These are phyloP conservation scores for Pseudoperonospora humuli DNA, from an alignment of 352 stramenopile species.

Conservation along the genomic window DNA sequence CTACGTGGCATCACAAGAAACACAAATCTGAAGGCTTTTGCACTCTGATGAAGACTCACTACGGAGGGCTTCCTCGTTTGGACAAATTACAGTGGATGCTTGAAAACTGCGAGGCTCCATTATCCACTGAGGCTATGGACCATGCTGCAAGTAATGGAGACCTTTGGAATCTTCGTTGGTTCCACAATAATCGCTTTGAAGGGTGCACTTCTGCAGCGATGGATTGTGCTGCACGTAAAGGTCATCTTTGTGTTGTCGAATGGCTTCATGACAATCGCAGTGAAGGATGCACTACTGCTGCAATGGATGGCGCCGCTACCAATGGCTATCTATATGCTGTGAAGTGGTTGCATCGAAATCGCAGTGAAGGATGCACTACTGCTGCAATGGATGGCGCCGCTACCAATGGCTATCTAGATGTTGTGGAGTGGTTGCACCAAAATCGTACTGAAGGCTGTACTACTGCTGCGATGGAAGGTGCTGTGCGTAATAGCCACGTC, in stretches of 20 bases:
- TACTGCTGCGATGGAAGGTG: constrained; percentile 10
- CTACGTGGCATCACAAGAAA: constrained; percentile 7
- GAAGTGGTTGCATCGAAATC: constrained; percentile 10
- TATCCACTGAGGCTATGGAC: constrained; percentile 17
- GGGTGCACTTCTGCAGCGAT: constrained; percentile 13
- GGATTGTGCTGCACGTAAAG: constrained; percentile 1
- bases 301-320: constrained; percentile 11
- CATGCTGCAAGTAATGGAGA: constrained; percentile 1
- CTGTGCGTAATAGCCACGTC: constrained; percentile 4
- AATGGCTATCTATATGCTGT: constrained; percentile 1
- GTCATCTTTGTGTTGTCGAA: background rate
- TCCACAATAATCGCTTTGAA: constrained; percentile 7
- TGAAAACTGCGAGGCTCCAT: constrained; percentile 6
- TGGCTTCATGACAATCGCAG: constrained; percentile 7
- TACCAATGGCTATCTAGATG: background rate
- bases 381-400: constrained; percentile 15
- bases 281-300: constrained; percentile 8
- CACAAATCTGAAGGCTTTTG: constrained; percentile 5
- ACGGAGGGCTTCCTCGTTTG: background rate
- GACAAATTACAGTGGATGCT: constrained; percentile 2
- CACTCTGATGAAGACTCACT: constrained; percentile 6
- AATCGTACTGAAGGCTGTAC: constrained; percentile 13
- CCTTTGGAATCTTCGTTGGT: background rate
- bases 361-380: constrained; percentile 7
- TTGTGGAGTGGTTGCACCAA: constrained; percentile 12